phyloP scores from a whole-genome alignment of 495 filamentous ascomycete genomes.

The Delitschia confertaspora region DNA sequence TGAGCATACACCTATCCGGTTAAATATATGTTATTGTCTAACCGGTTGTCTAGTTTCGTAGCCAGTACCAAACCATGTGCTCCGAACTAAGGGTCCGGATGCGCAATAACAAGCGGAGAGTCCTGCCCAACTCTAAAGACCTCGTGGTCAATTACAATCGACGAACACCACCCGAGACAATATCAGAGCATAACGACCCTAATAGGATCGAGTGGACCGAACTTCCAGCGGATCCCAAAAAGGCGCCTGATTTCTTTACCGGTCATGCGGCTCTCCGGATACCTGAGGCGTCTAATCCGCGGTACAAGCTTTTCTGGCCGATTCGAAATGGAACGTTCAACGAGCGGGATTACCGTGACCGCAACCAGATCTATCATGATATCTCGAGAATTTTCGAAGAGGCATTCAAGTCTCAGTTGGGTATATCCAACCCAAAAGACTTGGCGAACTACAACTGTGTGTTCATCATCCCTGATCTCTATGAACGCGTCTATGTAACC shows the following conservation, averaged over 20 bases:
- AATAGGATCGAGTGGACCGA: slow-evolving; percentile 94
- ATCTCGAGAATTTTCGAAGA: slow-evolving; percentile 79
- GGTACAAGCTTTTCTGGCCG: slow-evolving; percentile 88
- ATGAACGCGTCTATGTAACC: slow-evolving; percentile 88
- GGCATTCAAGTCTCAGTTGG: slow-evolving; percentile 73
- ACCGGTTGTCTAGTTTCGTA: slow-evolving; percentile 46
- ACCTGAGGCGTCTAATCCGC: slow-evolving; percentile 78
- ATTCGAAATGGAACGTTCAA: slow-evolving; percentile 80
- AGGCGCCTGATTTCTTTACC: slow-evolving; percentile 62
- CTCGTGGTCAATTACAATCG: slow-evolving; percentile 88
- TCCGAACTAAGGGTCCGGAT: slow-evolving; percentile 80
- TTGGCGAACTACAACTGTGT: slow-evolving; percentile 88
- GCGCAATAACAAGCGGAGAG: slow-evolving; percentile 83
- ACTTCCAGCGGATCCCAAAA: slow-evolving; percentile 46
- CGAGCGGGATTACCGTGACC: slow-evolving; percentile 74
- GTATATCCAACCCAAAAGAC: slow-evolving; percentile 64
- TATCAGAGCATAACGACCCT: slow-evolving; percentile 89
- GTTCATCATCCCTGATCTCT: slow-evolving; percentile 90
- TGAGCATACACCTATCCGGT: slow-evolving; percentile 32
- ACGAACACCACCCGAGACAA: slow-evolving; percentile 67
- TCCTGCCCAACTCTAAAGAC: slow-evolving; percentile 92
- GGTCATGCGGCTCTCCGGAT: slow-evolving; percentile 77
- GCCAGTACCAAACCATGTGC: slow-evolving; percentile 71
- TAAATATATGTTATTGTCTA: slow-evolving; percentile 7
- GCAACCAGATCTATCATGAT: slow-evolving; percentile 70